phyloP scores from a whole-genome alignment of 1,284 basidiomycete genomes.

The Takashimella koratensis region DNA sequence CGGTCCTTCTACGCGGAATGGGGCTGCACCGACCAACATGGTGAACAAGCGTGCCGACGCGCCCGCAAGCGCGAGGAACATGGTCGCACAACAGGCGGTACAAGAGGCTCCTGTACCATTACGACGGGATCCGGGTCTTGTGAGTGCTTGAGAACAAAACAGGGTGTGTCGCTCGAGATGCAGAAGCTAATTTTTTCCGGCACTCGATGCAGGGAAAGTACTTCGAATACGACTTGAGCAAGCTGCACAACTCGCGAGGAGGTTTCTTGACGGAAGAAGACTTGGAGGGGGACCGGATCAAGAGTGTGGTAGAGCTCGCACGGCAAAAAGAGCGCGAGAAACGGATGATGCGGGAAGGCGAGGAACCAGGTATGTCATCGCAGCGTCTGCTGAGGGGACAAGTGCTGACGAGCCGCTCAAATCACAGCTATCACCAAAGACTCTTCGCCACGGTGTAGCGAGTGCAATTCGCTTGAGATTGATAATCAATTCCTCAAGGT shows the following conservation, averaged over 20 bases:
- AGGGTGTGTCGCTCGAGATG: neutral
- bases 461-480: constrained; percentile 79
- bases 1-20: constrained; percentile 3
- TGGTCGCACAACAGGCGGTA: constrained; percentile 30
- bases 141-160: constrained; percentile 18
- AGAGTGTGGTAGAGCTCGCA: constrained; percentile 67
- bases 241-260: constrained; percentile 88
- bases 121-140: constrained; percentile 41
- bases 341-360: constrained; percentile 69
- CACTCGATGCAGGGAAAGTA: constrained; percentile 57
- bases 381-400: neutral
- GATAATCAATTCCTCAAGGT: constrained; percentile 68
- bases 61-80: constrained; percentile 40
- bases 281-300: constrained; percentile 53
- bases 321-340: constrained; percentile 60
- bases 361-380: constrained; percentile 57
- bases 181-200: neutral
- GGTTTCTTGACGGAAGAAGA: constrained; percentile 68
- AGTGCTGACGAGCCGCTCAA: constrained; percentile 1
- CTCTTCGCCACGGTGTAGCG: constrained; percentile 73
- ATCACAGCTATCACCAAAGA: constrained; percentile 51
- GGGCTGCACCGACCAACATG: neutral
- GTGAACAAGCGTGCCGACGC: constrained; percentile 33
- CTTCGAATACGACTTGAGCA: constrained; percentile 94
- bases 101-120: constrained; percentile 26